Evolutionary conservation across 495 filamentous ascomycete genomes (phyloP), one percentile per base, ranked within the genome.

Genomic region (Sordaria brevicollis): DNA sequence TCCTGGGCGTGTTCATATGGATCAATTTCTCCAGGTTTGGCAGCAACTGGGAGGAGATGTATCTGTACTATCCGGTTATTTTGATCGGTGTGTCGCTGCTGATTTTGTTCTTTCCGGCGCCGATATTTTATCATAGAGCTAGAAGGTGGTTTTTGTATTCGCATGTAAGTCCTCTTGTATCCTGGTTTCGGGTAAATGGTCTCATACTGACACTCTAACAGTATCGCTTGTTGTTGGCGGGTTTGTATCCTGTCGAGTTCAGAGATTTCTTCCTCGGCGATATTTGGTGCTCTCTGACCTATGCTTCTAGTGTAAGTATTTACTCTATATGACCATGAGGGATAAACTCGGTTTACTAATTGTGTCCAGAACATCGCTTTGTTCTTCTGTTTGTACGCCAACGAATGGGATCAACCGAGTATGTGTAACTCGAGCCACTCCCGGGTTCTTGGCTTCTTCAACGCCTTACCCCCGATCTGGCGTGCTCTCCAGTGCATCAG

Each of bases 201-300:
- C n/a, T 7, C 39, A 4, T 2, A 15, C 62, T 65, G 29, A 31
- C 31, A 33, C 36, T n/a, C n/a, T 62, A 19, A 77, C 84, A 97
- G 93, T 96, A 89, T 83, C 90, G 95, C 70, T 81, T 98, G 33
- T 81, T 96, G 65, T 84, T 93, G 25, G 91, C 95, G 19, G 95
- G 95, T 15, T 74, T 95, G 11, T 97, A 93, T 78, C 93, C 91
- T 10, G 95, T 99, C 21, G 95, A 97, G 77, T 99, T 98, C 76
- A 88, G 93, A 70, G 95, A 99, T 77, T 98, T 99, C 81, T 99
- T 97, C 79, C 85, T 98, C 0, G 95, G 95, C 17, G 95, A 99
- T 76, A 97, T 98, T 86, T 96, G 92, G 76, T 98, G 95, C 77
- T 98, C 95, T 5, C 86, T 93, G 67, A 95, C 93, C 8, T 98